Evolutionary conservation across 2,329 filamentous ascomycete species (phyloP).

Genomic region (Hypoxylon sp.): DNA sequence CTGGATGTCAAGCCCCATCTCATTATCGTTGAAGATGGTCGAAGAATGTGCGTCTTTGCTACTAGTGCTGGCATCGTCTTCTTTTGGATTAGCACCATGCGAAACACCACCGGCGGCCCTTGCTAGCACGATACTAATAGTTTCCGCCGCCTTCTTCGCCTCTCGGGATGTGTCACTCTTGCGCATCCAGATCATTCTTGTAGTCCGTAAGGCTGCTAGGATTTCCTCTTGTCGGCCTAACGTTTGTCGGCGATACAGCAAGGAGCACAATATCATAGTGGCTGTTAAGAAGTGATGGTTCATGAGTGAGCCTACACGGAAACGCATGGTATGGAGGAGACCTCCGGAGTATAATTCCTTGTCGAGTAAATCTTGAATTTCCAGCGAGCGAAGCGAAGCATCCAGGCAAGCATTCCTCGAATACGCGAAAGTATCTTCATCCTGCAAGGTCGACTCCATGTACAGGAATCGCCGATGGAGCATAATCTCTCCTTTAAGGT

Average conservation of each 20-base stretch:
- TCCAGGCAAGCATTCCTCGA: conserved; percentile 16
- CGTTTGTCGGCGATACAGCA: conserved; percentile 9
- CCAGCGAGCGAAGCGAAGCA: conserved; percentile 12
- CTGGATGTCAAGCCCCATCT: conserved; percentile 10
- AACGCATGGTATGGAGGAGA: conserved; percentile 17
- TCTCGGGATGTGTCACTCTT: conserved; percentile 5
- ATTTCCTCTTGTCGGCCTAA: conserved; percentile 15
- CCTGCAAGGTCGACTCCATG: conserved; percentile 7
- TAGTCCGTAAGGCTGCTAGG: conserved; percentile 3
- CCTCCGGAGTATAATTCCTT: conserved; percentile 13
- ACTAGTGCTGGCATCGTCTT: conserved; percentile 6
- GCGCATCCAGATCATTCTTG: conserved; percentile 25
- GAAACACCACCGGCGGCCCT: background rate
- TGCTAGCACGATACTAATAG: conserved; percentile 12
- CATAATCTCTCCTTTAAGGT: conserved; percentile 19
- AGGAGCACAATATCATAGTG: conserved; percentile 18
- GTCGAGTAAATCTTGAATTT: conserved; percentile 16
- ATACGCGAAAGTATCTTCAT: conserved; percentile 17
- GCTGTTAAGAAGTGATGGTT: conserved; percentile 22
- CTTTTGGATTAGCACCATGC: background rate
- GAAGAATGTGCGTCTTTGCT: conserved; percentile 8
- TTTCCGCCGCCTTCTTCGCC: conserved; percentile 19
- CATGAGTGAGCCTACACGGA: conserved; percentile 20
- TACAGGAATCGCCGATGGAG: conserved; percentile 15
- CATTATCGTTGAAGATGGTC: background rate